Evolutionary conservation across 139 green algal genomes (phyloP).

Genomic region (Axilococcus clingmanii): DNA sequence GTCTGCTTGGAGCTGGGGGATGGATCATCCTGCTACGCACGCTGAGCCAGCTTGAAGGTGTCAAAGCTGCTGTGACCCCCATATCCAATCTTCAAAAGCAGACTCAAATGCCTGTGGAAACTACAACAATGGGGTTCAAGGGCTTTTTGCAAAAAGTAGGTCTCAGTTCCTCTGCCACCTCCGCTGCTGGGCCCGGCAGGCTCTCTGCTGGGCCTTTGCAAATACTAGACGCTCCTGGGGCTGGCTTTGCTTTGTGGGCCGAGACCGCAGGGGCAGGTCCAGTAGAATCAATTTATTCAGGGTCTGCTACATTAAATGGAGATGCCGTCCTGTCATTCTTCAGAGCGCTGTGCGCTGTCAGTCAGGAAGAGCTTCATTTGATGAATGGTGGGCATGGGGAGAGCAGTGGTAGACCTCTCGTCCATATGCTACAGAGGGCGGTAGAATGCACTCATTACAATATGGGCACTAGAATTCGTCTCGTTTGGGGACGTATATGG

Average conservation of each 20-base stretch:
- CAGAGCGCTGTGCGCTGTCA: slow-evolving; percentile 70
- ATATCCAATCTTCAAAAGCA: not conserved
- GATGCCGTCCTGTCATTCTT: slow-evolving; percentile 92
- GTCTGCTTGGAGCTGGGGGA: slow-evolving; percentile 52
- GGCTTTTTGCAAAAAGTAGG: no score
- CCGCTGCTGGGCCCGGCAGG: no score
- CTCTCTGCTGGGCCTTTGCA: slow-evolving; percentile 1
- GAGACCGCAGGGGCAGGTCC: slow-evolving; percentile 18
- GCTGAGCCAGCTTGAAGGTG: slow-evolving; percentile 54
- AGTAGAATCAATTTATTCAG: slow-evolving; percentile 44
- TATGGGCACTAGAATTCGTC: slow-evolving; percentile 63
- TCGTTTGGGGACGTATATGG: slow-evolving; percentile 96
- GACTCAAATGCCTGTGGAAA: not conserved
- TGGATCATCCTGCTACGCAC: slow-evolving; percentile 67
- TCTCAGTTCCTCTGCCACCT: no score
- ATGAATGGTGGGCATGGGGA: not conserved
- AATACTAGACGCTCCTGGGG: slow-evolving; percentile 23
- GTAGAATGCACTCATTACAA: slow-evolving; percentile 58
- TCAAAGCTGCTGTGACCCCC: slow-evolving; percentile 25
- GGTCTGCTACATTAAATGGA: slow-evolving; percentile 56
- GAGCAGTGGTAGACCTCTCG: not conserved
- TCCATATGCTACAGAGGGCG: slow-evolving; percentile 23
- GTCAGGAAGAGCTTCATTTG: slow-evolving; percentile 67
- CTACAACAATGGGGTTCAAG: not conserved
- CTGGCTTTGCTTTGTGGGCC: slow-evolving; percentile 50